Evolutionary conservation across 2,329 filamentous ascomycete species (phyloP).

Genomic region (Aspergillus bombycis): DNA sequence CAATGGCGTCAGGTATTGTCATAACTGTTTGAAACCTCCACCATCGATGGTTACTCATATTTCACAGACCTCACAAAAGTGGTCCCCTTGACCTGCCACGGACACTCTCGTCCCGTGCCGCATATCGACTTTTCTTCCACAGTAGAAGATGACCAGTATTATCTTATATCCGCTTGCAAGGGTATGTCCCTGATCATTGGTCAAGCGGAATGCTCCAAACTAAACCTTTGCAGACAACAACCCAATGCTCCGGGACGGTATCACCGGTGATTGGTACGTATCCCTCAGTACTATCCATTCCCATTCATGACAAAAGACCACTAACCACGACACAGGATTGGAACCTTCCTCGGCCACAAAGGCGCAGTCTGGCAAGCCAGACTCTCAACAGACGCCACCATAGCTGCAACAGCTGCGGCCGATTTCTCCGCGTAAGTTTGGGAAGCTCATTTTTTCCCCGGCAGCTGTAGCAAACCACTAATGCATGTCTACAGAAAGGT

Average conservation of each 20-base stretch:
- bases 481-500: slow-evolving; percentile 68
- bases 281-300: not conserved
- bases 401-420: slow-evolving; percentile 90
- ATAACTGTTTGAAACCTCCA: not conserved
- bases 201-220: slow-evolving; percentile 1
- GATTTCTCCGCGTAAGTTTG: slow-evolving; percentile 84
- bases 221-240: slow-evolving; percentile 74
- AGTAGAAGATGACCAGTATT: slow-evolving; percentile 82
- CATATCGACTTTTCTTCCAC: slow-evolving; percentile 88
- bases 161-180: slow-evolving; percentile 92
- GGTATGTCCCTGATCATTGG: slow-evolving; percentile 51
- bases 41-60: slow-evolving; percentile 9
- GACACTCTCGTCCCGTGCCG: slow-evolving; percentile 88
- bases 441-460: not conserved
- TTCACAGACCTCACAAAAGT: slow-evolving; percentile 56
- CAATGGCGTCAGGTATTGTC: slow-evolving; percentile 30
- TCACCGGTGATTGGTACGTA: slow-evolving; percentile 86
- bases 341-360: slow-evolving; percentile 97
- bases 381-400: slow-evolving; percentile 81
- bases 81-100: slow-evolving; percentile 90
- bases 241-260: slow-evolving; percentile 94
- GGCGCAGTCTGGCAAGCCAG: slow-evolving; percentile 96
- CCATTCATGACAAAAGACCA: not conserved
- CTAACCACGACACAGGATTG: slow-evolving; percentile 64
- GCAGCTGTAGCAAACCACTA: slow-evolving; percentile 4